Evolutionary conservation across 139 green algal species (phyloP).

Genomic region (Coccomyxa sp.): DNA sequence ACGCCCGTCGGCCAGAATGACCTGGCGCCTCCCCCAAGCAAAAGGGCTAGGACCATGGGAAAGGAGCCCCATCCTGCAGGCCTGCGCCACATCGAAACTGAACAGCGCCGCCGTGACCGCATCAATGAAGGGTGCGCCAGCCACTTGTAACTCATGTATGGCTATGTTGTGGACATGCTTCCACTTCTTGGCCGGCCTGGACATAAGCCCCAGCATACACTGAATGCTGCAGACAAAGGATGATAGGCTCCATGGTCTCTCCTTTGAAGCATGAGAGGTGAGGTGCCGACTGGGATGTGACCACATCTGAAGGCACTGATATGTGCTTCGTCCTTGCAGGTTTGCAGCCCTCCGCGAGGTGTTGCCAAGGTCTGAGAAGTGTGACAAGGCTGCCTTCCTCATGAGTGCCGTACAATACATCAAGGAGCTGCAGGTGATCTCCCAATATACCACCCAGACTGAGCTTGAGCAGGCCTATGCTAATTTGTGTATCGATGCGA

Average conservation of each 20-base stretch:
- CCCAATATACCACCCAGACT: not conserved
- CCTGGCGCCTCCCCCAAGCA: not conserved
- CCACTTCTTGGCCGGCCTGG: no score
- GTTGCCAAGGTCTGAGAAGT: not conserved
- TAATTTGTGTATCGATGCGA: not conserved
- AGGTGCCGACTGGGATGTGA: not conserved
- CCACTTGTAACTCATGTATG: no score
- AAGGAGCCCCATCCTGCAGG: not conserved
- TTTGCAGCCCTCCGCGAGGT: not conserved
- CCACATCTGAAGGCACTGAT: not conserved
- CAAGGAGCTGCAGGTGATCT: not conserved
- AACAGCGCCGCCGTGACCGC: not conserved
- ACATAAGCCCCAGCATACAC: no score
- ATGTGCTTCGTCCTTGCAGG: not conserved
- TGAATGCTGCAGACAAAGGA: no score
- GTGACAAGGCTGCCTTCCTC: not conserved
- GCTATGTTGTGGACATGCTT: no score
- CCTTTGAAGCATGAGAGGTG: not conserved
- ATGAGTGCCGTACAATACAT: not conserved
- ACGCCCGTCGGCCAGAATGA: not conserved
- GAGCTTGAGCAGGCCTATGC: not conserved
- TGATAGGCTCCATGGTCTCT: not conserved
- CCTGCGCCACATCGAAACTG: not conserved
- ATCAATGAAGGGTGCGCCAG: constrained; percentile 2
- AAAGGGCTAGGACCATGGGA: not conserved